These are phyloP conservation scores for Sphagnurus paluster DNA, from an alignment of 1,284 basidiomycete genomes.

Conservation along the genomic window DNA sequence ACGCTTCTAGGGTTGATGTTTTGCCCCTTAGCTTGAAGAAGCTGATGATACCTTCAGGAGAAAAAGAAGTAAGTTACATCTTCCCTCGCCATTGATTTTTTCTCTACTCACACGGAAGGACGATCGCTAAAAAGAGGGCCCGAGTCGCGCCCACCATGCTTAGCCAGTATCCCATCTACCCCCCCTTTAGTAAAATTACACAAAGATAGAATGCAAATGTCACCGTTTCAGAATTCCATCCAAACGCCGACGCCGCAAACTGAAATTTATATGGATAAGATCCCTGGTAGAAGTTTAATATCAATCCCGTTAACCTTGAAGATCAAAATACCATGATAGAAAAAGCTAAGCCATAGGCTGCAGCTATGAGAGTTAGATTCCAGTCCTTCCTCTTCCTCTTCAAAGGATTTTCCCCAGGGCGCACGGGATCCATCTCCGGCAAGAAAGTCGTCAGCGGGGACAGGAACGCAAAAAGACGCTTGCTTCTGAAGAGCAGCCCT, in stretches of 20 bases:
- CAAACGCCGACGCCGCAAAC: constrained; percentile 65
- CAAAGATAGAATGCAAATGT: no score
- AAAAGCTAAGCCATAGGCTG: constrained; percentile 53
- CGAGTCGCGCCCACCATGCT: constrained; percentile 60
- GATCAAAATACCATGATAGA: constrained; percentile 53
- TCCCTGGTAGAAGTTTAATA: constrained; percentile 50
- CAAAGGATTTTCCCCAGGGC: constrained; percentile 30
- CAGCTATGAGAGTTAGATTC: constrained; percentile 63
- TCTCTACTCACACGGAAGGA: constrained; percentile 59
- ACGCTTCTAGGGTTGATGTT: neutral
- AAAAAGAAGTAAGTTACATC: constrained; percentile 19
- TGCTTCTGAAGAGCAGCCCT: constrained; percentile 28
- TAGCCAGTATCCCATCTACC: constrained; percentile 80
- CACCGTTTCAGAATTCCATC: constrained; percentile 75
- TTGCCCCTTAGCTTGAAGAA: constrained; percentile 38
- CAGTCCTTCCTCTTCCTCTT: constrained; percentile 57
- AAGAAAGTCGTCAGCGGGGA: constrained; percentile 66
- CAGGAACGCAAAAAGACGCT: constrained; percentile 55
- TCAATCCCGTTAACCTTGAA: constrained; percentile 4
- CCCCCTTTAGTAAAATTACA: no score
- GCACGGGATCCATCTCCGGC: constrained; percentile 39
- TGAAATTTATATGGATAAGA: constrained; percentile 67
- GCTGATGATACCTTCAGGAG: constrained; percentile 40
- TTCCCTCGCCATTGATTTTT: neutral
- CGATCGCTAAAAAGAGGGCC: constrained; percentile 58